These are phyloP conservation scores for Solanum bulbocastanum DNA, from an alignment of 257 asterid species.

Conservation along the genomic window DNA sequence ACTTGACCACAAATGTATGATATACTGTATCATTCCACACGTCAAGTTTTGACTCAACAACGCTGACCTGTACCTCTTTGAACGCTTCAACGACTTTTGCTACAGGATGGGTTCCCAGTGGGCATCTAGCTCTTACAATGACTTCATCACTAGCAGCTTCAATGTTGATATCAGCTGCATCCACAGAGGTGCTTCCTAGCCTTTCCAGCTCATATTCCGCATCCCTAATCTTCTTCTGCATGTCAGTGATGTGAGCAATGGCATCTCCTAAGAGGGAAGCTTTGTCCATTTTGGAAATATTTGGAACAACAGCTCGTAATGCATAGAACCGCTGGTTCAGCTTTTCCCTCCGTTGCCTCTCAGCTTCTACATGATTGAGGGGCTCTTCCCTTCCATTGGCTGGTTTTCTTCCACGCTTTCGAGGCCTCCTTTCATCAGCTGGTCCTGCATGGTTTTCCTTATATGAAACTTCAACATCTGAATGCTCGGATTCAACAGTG, in stretches of 20 bases:
- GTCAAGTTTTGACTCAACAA: constrained; percentile 46
- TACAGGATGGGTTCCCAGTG: constrained; percentile 59
- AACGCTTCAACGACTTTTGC: constrained; percentile 50
- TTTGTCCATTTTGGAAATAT: constrained; percentile 85
- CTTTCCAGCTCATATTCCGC: constrained; percentile 47
- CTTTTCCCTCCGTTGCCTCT: constrained; percentile 80
- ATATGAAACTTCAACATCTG: constrained; percentile 63
- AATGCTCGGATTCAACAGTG: constrained; percentile 57
- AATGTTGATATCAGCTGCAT: constrained; percentile 23
- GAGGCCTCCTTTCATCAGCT: constrained; percentile 49
- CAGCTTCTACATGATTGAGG: constrained; percentile 81
- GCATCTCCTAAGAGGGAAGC: constrained; percentile 92
- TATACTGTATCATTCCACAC: constrained; percentile 41
- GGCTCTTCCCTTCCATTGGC: constrained; percentile 86
- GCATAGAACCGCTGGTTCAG: constrained; percentile 81
- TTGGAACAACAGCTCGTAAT: constrained; percentile 74
- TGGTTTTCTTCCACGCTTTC: constrained; percentile 86
- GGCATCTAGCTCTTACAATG: constrained; percentile 46
- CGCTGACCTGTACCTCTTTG: constrained; percentile 32
- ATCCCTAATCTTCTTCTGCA: constrained; percentile 63
- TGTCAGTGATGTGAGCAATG: constrained; percentile 73
- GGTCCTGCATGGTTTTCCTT: constrained; percentile 36
- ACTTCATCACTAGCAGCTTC: constrained; percentile 31
- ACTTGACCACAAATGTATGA: constrained; percentile 70
- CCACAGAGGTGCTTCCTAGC: constrained; percentile 5